Base-by-base conservation (phyloP, 2,329 filamentous ascomycete genomes). In the Didymella sp. region DNA sequence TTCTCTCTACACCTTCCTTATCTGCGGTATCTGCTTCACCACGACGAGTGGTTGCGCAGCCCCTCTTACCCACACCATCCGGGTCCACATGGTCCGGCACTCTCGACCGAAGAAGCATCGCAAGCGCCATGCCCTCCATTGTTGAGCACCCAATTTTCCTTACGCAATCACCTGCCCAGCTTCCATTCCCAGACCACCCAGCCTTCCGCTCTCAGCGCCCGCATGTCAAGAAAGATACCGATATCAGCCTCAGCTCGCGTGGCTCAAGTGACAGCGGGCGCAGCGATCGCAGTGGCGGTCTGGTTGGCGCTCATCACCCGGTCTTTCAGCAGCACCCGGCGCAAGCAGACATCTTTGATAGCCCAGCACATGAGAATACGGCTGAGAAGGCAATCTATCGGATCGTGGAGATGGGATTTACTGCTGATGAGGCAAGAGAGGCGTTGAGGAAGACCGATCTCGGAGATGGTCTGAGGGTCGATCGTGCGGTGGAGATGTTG, bases 371-470 rank as follows among this genome's bases (percentile, higher is more conserved):
- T 61, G 73, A 81, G 33, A 82, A 85, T 48, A 83, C 84, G 0
- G 82, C 82, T 13, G 85, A 87, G 44, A 77, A 79, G 42, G 86
- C 86, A 0, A 81, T 88, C 17, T 75, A 78, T 43, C 77, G 80
- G 38, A 82, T 88, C 53, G 83, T 87, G 5, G 81, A 85, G 31
- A 84, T 88, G 70, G 86, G 86, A 0, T 88, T 88, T 61, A 78
- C 78, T 7, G 75, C 80, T 15, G 78, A 80, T 17, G 79, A 85
- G 60, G 85, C 85, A 7, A 81, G 82, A 56, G 80, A 82, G 64
- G 86, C 86, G 17, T 73, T 88, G 17, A 80, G 81, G 37, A 79
- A 82, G 63, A 88, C 85, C 5, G 86, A 88, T 68, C 80, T 80
- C 13, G 86, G 85, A 0, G 83, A 86, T 60, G 84, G 84, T 0